phyloP scores from a whole-genome alignment of 257 asterid species.

The Leptodermis oblonga region DNA sequence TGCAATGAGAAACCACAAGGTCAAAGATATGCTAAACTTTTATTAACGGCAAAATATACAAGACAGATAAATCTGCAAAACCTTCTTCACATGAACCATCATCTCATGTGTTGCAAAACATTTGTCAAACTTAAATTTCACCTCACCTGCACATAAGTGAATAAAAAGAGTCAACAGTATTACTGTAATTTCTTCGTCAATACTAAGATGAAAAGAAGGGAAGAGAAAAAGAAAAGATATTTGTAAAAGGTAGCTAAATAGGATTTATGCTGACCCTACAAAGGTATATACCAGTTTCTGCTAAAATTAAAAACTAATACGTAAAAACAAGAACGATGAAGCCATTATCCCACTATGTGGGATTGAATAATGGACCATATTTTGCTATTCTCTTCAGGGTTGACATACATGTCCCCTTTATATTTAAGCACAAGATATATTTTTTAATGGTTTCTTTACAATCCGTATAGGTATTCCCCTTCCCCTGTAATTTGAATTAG shows the following conservation, averaged over 20 bases:
- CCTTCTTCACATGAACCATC: constrained; percentile 90
- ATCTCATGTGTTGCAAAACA: constrained; percentile 79
- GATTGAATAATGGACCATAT: background rate
- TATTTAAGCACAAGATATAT: no score
- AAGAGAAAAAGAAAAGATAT: background rate
- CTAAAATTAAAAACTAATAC: background rate
- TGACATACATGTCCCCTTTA: constrained; percentile 1
- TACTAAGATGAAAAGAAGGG: background rate
- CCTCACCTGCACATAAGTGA: constrained; percentile 51
- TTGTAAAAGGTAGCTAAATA: background rate
- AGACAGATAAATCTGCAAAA: constrained; percentile 18
- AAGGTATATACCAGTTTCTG: background rate
- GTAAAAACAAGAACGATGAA: no score
- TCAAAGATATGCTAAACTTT: constrained; percentile 16
- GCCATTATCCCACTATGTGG: background rate
- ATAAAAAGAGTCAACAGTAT: background rate
- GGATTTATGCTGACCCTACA: background rate
- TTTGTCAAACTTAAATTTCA: constrained; percentile 76
- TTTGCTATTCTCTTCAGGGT: background rate
- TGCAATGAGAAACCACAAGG: constrained; percentile 29
- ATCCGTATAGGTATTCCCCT: no score
- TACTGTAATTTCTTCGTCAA: background rate
- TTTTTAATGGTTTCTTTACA: background rate
- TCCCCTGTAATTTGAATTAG: no score
- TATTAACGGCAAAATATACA: constrained; percentile 9